Evolutionary conservation across 2,329 filamentous ascomycete species (phyloP).

Genomic region (Myriangium duriaei): DNA sequence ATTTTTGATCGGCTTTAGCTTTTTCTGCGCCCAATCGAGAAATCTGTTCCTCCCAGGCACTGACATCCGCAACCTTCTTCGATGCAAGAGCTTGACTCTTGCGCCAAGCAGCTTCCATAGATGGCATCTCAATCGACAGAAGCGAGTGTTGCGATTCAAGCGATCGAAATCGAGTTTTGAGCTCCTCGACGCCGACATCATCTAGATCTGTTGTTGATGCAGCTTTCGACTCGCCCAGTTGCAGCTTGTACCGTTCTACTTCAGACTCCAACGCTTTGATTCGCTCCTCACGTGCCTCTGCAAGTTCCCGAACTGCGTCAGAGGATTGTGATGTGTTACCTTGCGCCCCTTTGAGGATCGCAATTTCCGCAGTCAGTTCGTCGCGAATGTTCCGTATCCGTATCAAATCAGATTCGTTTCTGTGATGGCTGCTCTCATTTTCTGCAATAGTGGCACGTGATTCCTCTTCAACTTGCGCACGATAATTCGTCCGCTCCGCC

Average conservation of each 20-base stretch:
- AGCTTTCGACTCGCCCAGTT: conserved; percentile 35
- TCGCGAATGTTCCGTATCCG: conserved; percentile 76
- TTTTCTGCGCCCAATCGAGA: conserved; percentile 71
- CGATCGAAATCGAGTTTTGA: conserved; percentile 60
- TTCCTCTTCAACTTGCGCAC: conserved; percentile 70
- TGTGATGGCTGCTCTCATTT: conserved; percentile 67
- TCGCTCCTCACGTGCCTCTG: conserved; percentile 64
- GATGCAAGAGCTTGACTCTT: conserved; percentile 73
- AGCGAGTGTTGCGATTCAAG: conserved; percentile 70
- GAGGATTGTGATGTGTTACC: conserved; percentile 60
- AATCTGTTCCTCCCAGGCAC: conserved; percentile 64
- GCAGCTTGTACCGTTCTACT: conserved; percentile 54
- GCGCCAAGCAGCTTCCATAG: conserved; percentile 83
- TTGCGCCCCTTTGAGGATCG: conserved; percentile 64
- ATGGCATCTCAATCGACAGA: conserved; percentile 75
- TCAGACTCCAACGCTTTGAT: conserved; percentile 76
- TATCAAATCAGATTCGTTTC: conserved; percentile 71
- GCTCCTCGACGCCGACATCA: conserved; percentile 52
- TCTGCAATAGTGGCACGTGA: conserved; percentile 60
- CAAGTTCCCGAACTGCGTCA: conserved; percentile 67
- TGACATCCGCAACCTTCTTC: conserved; percentile 73
- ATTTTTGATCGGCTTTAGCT: conserved; percentile 93
- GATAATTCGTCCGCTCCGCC: conserved; percentile 71
- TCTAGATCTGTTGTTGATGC: conserved; percentile 32
- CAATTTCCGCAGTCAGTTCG: conserved; percentile 70